A percentile compares a stretch with the other conserved stretches of the same genome.
Evolutionary conservation across 306 rosid species (phyloP).

Genomic region (Gynostemma pentaphyllum): DNA sequence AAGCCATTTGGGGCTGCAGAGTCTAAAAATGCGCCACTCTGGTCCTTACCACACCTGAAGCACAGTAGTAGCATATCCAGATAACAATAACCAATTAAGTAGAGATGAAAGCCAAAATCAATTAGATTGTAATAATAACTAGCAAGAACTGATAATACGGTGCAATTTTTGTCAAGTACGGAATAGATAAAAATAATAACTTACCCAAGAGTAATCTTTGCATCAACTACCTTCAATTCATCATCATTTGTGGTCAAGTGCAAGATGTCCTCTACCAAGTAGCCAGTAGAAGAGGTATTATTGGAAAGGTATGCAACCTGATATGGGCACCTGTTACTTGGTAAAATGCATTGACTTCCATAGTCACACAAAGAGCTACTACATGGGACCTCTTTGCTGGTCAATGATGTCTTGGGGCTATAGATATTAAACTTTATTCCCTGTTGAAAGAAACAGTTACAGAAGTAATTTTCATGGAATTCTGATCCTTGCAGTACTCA

Average conservation of each 20-base stretch:
- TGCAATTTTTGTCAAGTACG: not conserved
- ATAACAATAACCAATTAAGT: constrained; percentile 20
- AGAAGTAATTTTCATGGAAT: not conserved
- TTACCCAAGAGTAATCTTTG: constrained; percentile 66
- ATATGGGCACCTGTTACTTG: constrained; percentile 41
- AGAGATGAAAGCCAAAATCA: not conserved
- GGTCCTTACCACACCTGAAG: constrained; percentile 72
- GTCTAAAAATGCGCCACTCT: constrained; percentile 59
- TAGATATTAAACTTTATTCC: constrained; percentile 37
- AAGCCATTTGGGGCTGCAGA: constrained; percentile 87
- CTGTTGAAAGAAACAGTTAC: not conserved
- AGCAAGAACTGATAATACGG: not conserved
- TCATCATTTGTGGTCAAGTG: constrained; percentile 55
- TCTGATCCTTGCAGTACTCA: too few species aligned
- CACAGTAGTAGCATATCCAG: constrained; percentile 17
- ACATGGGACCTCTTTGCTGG: constrained; percentile 63
- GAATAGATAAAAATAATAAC: constrained; percentile 13
- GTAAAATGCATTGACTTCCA: constrained; percentile 33
- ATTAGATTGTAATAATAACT: not conserved
- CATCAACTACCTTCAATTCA: constrained; percentile 19
- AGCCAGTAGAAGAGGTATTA: constrained; percentile 62
- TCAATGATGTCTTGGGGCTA: constrained; percentile 46
- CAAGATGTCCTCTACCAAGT: constrained; percentile 73
- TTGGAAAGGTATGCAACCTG: constrained; percentile 43
- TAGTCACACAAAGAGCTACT: constrained; percentile 45